Evolutionary conservation across 129 eudicot species (phyloP).

Genomic region (Flaveria robusta): DNA sequence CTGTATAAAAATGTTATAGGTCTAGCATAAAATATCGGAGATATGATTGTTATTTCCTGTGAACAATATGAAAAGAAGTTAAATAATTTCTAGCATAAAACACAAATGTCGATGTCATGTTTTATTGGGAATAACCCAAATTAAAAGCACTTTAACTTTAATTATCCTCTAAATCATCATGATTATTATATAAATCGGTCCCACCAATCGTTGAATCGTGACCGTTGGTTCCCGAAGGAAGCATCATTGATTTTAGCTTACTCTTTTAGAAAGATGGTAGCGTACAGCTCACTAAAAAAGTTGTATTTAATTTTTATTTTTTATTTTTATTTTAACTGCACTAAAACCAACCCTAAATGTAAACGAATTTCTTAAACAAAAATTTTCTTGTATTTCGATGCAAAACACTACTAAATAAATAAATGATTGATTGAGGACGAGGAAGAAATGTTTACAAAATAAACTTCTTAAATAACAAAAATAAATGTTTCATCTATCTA

Average conservation of each 20-base stretch:
- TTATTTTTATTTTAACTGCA: no score
- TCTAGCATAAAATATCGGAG: no score
- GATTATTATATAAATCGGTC: background rate
- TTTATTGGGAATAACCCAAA: slow-evolving; percentile 23
- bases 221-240: background rate
- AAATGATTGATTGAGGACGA: background rate
- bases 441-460: slow-evolving; percentile 24
- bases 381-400: background rate
- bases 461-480: slow-evolving; percentile 25
- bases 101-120: background rate
- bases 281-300: background rate
- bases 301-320: no score
- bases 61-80: no score
- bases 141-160: slow-evolving; percentile 22
- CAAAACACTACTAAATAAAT: background rate
- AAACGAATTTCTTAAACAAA: background rate
- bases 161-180: background rate
- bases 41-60: no score
- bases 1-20: no score
- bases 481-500: slow-evolving; percentile 32
- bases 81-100: background rate
- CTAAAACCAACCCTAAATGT: background rate
- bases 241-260: slow-evolving; percentile 17
- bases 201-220: slow-evolving; percentile 7
- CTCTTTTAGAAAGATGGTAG: background rate